A percentile compares a stretch with the other conserved stretches of the same genome.
phyloP scores from a whole-genome alignment of 257 asterid species.

The Knoxia roxburghii region DNA sequence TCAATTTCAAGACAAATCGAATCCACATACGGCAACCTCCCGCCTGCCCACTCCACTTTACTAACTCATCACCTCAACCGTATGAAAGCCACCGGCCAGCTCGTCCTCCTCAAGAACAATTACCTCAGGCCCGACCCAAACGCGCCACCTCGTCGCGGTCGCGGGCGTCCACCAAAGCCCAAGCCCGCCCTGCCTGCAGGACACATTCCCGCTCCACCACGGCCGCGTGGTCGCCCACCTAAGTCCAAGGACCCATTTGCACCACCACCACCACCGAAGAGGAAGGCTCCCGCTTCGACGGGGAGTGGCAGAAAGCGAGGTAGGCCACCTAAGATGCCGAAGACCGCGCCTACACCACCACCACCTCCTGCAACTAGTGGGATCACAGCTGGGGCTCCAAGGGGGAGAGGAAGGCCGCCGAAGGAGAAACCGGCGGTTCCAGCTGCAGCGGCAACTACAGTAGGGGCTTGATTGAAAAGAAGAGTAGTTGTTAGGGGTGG shows the following conservation, averaged over 20 bases:
- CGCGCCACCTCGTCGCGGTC: constrained; percentile 81
- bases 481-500: constrained; percentile 20
- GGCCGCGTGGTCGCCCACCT: constrained; percentile 81
- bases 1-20: constrained; percentile 64
- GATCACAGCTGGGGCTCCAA: constrained; percentile 22
- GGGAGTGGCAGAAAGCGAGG: constrained; percentile 65
- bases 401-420: constrained; percentile 87
- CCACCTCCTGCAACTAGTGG: constrained; percentile 7
- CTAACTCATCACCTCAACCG: constrained; percentile 63
- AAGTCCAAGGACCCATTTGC: constrained; percentile 42
- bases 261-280: constrained; percentile 37
- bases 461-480: constrained; percentile 53
- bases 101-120: constrained; percentile 50
- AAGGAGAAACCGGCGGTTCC: constrained; percentile 41
- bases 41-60: constrained; percentile 52
- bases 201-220: constrained; percentile 30
- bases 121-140: constrained; percentile 59
- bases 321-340: constrained; percentile 55
- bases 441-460: constrained; percentile 46
- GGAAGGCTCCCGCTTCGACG: constrained; percentile 13
- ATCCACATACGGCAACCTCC: constrained; percentile 46
- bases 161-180: constrained; percentile 91
- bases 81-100: constrained; percentile 66
- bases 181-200: constrained; percentile 39
- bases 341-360: neutral